phyloP scores from a whole-genome alignment of 179 eudicot genomes.

The Nepenthes alata region DNA sequence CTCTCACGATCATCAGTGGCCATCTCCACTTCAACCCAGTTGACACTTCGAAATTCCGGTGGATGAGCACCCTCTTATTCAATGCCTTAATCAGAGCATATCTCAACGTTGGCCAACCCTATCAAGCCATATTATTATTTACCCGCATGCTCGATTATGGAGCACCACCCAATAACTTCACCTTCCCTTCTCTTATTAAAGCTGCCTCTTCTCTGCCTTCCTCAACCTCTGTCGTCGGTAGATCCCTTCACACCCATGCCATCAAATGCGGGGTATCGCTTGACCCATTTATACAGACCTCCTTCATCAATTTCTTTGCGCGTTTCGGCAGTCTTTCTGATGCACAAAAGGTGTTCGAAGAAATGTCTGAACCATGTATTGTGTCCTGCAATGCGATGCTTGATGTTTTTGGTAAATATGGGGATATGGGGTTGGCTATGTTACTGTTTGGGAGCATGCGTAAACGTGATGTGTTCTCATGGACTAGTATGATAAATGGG shows the following conservation, averaged over 20 bases:
- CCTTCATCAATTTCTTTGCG: constrained; percentile 28
- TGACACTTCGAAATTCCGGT: constrained; percentile 13
- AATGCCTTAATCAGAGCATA: constrained; percentile 44
- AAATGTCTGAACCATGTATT: constrained; percentile 32
- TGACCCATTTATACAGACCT: constrained; percentile 38
- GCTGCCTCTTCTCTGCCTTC: constrained; percentile 20
- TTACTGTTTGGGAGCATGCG: constrained; percentile 29
- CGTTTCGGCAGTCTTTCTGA: constrained; percentile 14
- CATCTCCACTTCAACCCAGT: constrained; percentile 23
- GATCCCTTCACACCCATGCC: constrained; percentile 30
- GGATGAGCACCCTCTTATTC: constrained; percentile 49
- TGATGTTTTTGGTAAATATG: constrained; percentile 29
- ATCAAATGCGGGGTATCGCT: constrained; percentile 24
- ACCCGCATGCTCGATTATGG: constrained; percentile 34
- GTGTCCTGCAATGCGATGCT: constrained; percentile 50
- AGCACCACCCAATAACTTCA: constrained; percentile 39
- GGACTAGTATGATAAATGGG: constrained; percentile 55
- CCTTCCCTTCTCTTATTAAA: constrained; percentile 43
- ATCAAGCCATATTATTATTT: constrained; percentile 23
- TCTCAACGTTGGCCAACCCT: constrained; percentile 22
- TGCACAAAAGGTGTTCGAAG: constrained; percentile 34
- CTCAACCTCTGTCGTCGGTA: constrained; percentile 9
- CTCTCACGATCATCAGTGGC: constrained; percentile 31
- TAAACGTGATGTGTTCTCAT: constrained; percentile 38
- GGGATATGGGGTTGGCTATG: constrained; percentile 33